These are phyloP conservation scores for Ascosphaera pollenicola DNA, from an alignment of 2,329 filamentous ascomycete species.

Conservation along the genomic window DNA sequence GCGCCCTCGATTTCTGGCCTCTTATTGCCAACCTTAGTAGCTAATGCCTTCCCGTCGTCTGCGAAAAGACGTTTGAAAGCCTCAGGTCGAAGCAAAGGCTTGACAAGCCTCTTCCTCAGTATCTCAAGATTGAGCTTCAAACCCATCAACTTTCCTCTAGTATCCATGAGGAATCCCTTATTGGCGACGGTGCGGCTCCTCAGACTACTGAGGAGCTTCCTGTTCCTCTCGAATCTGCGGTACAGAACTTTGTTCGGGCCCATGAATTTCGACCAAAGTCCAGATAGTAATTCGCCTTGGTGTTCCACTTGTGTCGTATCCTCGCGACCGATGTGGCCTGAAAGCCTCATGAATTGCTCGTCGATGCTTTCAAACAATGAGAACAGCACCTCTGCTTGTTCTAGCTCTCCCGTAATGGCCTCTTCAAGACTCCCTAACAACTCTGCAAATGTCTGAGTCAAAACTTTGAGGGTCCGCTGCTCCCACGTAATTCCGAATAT, in stretches of 20 bases:
- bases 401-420: slow-evolving; percentile 64
- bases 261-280: slow-evolving; percentile 68
- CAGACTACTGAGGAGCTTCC: slow-evolving; percentile 53
- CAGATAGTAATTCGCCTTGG: slow-evolving; percentile 61
- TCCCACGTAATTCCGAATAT: slow-evolving; percentile 62
- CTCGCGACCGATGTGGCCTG: slow-evolving; percentile 66
- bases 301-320: slow-evolving; percentile 57
- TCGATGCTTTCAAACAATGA: slow-evolving; percentile 83
- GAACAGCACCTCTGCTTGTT: slow-evolving; percentile 60
- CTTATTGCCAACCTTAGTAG: neutral
- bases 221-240: slow-evolving; percentile 86
- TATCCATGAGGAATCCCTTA: slow-evolving; percentile 66
- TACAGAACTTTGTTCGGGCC: slow-evolving; percentile 52
- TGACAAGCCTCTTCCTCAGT: slow-evolving; percentile 63
- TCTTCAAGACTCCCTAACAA: slow-evolving; percentile 77
- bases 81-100: slow-evolving; percentile 44
- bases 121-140: slow-evolving; percentile 73
- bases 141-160: slow-evolving; percentile 63
- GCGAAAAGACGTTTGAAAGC: neutral
- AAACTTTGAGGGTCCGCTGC: slow-evolving; percentile 56
- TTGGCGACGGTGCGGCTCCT: slow-evolving; percentile 67
- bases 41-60: neutral
- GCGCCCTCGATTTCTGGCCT: neutral
- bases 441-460: slow-evolving; percentile 73
- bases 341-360: slow-evolving; percentile 70